Evolutionary conservation across 352 stramenopile species (phyloP), one percentile per base, ranked within the genome.

Genomic region (Phytophthora europaea): DNA sequence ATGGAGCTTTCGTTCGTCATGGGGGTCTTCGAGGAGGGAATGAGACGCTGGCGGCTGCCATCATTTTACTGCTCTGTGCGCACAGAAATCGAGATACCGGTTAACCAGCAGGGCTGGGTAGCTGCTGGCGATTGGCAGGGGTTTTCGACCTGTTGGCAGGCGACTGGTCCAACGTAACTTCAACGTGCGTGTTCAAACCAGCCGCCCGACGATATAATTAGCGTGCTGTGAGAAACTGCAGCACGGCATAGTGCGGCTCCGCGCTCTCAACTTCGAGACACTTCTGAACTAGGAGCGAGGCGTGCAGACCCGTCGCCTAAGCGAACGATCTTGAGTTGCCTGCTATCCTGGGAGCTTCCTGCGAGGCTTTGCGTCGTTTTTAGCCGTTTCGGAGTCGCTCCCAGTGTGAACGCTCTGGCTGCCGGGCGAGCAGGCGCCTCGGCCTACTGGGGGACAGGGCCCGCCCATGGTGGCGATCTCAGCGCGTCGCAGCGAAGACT

Each of bases 381-480:
- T 7, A 62, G 48, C 59, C 61, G 56, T 76, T 73, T 75, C 61
- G 40, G 40, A 55, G 70, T 78, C 28, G 20, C 28, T 43, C 38
- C 12, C 26, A 50, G 31, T 61, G 53, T 34, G 53, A 20, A 67
- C 23, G 45, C 48, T 70, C 62, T 67, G 31, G 54, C 26, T 69
- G 15, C 33, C 34, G 58, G 47, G 59, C 54, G 70, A 74, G 65
- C 57, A 66, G 66, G 50, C 65, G 53, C 50, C 53, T 66, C 28
- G 50, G 50, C 51, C 68, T 67, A 67, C 50, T 43, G 60, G 48
- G 61, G 69, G 67, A 64, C 63, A 65, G 60, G 28, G 57, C n/a
- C 36, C 58, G 62, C 73, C 50, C 38, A 80, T 80, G 73, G 70
- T 80, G 61, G 51, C 50, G 18, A 78, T 75, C 48, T 61, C 67